Base-by-base conservation (phyloP, 2,329 filamentous ascomycete species). In the Ophiostoma tasmaniense region DNA sequence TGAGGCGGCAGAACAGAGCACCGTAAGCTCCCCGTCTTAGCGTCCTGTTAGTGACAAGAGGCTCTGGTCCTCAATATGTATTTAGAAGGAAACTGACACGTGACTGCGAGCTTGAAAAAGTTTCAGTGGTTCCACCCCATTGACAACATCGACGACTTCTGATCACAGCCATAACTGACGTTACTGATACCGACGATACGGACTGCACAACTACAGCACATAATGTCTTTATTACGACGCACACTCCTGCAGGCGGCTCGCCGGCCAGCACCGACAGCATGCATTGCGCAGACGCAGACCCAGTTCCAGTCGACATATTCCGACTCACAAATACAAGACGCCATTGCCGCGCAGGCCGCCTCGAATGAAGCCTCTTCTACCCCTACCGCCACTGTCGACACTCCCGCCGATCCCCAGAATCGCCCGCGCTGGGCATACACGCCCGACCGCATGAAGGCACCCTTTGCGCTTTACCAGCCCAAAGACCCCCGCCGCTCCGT, bases 381-480 rank as follows among this genome's bases (percentile, higher is more conserved):
- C 42, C 7, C 50, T 20, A 69, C 25, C 25, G 35, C 67, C 62
- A 59, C 59, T 69, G 39, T 64, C 45, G 39, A 70, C 11, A 39
- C 52, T 5, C 30, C 45, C 3, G 37, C 39, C 3, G 33, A 55
- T 10, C 39, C 14, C 3, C 62, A 74, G 17, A 68, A 72, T 3
- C 71, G 73, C 73, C 89, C 89, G 66, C 83, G 90, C 80, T 93
- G 90, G 90, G 83, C 85, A 13, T 84, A 88, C 75, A 93, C 90
- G 8, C 90, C 90, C 11, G 80, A 84, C 72, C 81, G 80, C 69
- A 90, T 91, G 83, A 91, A 89, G 79, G 89, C 89, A 3, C 86
- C 88, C 0, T 85, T 91, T 81, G 88, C 79, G 73, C 85, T 83
- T 77, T 87, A 81, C 80, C 84, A 80, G 73, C 83, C 81, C 76